Base-by-base conservation (phyloP, 202 grass and related monocot species). In the Thinopyrum obtusiflorum region DNA sequence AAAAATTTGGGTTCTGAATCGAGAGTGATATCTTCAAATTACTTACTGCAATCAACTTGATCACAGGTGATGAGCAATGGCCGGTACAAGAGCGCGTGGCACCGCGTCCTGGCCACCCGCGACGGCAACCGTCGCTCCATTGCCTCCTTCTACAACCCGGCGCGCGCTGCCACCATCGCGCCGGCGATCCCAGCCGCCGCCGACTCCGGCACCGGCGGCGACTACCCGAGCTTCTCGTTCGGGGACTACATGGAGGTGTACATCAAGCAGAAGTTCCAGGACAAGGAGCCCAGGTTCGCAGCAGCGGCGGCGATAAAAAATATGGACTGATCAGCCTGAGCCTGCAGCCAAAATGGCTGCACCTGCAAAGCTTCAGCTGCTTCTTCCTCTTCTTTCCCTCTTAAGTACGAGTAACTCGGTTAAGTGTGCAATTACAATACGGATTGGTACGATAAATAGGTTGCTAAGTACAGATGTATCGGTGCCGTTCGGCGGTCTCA, bases 221-320 rank as follows among this genome's bases (percentile, higher is more conserved):
- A 61, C 39, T 95, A 98, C 68, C 92, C 93, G 4, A 83, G 86
- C 69, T 98, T 90, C 82, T 59, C 83, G 23, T 95, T 93, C 73
- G 87, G 95, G 6, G 89, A 97, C 71, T 97, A 97, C 87, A 97
- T 97, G 95, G 78, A 89, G 46, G 91, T 98, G 67, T 98, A 95
- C 68, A 63, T 80, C 47, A 86, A 93, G 83, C 88, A 90, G 28
- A 98, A 98, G 91, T 95, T 92, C 60, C 28, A 24, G 77, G 33
- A 27, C 14, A 95, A 95, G 86, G 91, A 93, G 44, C 78, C 87
- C 1, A 89, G 91, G 81, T 94, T 97, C 23, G 61, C 73, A 13
- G 88, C 92, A n/a, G 53, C 53, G 12, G 61, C 87, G 68, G 66
- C 37, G 11, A 66, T 25, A 0, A 84, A 82, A 49, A 73, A 72